phyloP scores from a whole-genome alignment of 352 stramenopile genomes.

The Phytophthora syringae region DNA sequence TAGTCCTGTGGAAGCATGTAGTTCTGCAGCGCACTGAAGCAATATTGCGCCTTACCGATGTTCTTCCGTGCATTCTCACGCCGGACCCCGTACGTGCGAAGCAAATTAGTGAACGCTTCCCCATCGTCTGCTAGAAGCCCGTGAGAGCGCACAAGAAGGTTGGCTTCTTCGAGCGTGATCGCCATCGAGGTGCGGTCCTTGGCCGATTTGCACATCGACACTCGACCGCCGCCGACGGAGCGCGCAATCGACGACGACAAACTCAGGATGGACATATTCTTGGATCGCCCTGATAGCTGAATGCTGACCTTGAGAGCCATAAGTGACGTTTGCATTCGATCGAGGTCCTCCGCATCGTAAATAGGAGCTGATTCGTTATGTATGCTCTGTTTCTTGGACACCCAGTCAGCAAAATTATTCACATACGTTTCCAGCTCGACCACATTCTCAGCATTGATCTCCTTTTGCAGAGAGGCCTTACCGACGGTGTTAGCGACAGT shows the following conservation, averaged over 20 bases:
- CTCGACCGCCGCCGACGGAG: conserved; percentile 87
- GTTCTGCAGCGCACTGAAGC: conserved; percentile 83
- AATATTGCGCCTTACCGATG: conserved; percentile 87
- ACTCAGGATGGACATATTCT: conserved; percentile 84
- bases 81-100: conserved; percentile 79
- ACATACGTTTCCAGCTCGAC: conserved; percentile 67
- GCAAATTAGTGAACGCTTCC: conserved; percentile 64
- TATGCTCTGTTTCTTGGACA: conserved; percentile 36
- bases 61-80: conserved; percentile 90
- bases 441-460: conserved; percentile 85
- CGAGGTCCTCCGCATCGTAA: conserved; percentile 38
- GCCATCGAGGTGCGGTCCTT: conserved; percentile 98
- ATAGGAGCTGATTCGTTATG: conserved; percentile 23
- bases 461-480: conserved; percentile 74
- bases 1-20: conserved; percentile 83
- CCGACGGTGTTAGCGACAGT: conserved; percentile 92
- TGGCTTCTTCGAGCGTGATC: conserved; percentile 94
- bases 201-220: conserved; percentile 97
- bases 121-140: conserved; percentile 58
- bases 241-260: conserved; percentile 77
- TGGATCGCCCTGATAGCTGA: conserved; percentile 59
- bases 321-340: conserved; percentile 42
- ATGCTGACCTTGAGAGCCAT: conserved; percentile 49
- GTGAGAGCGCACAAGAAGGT: conserved; percentile 65
- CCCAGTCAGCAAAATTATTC: conserved; percentile 45